Evolutionary conservation across 352 stramenopile genomes (phyloP).

Genomic region (Phytophthora boehmeriae): DNA sequence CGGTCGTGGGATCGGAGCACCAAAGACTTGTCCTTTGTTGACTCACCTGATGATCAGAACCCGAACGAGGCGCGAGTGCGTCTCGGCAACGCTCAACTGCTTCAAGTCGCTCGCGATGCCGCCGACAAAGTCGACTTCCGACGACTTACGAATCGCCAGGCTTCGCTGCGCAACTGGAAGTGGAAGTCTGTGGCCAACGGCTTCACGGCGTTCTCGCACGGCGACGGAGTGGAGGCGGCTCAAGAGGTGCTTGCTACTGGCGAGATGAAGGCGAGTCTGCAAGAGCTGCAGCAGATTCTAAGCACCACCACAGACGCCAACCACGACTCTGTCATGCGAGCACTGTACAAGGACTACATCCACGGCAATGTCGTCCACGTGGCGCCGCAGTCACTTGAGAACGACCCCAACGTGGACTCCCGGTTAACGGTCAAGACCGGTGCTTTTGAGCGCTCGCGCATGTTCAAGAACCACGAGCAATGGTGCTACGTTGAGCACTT

Average conservation of each 20-base stretch:
- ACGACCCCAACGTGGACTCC: conserved; percentile 11
- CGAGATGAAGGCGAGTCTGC: conserved; percentile 43
- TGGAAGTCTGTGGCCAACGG: conserved; percentile 37
- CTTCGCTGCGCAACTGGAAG: conserved; percentile 39
- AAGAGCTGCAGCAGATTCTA: conserved; percentile 41
- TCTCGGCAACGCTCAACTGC: conserved; percentile 22
- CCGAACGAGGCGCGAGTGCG: conserved; percentile 19
- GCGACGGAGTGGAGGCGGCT: conserved; percentile 34
- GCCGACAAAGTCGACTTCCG: conserved; percentile 34
- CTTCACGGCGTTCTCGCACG: conserved; percentile 39
- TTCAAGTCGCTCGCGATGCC: conserved; percentile 29
- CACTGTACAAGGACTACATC: conserved; percentile 57
- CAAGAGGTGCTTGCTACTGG: conserved; percentile 37
- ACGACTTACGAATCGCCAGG: conserved; percentile 28
- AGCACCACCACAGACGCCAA: conserved; percentile 29
- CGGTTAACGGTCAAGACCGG: conserved; percentile 40
- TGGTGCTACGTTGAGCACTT: conserved; percentile 47
- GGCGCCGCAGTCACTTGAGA: not conserved
- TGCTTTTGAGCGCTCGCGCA: conserved; percentile 41
- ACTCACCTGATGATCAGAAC: conserved; percentile 27
- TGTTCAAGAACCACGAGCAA: conserved; percentile 49
- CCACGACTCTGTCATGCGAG: conserved; percentile 46
- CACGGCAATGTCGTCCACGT: conserved; percentile 50
- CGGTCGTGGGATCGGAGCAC: conserved; percentile 27
- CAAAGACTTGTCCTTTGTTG: conserved; percentile 26